Evolutionary conservation across 495 filamentous ascomycete genomes (phyloP).

Genomic region (Hypoxylon perforatum): DNA sequence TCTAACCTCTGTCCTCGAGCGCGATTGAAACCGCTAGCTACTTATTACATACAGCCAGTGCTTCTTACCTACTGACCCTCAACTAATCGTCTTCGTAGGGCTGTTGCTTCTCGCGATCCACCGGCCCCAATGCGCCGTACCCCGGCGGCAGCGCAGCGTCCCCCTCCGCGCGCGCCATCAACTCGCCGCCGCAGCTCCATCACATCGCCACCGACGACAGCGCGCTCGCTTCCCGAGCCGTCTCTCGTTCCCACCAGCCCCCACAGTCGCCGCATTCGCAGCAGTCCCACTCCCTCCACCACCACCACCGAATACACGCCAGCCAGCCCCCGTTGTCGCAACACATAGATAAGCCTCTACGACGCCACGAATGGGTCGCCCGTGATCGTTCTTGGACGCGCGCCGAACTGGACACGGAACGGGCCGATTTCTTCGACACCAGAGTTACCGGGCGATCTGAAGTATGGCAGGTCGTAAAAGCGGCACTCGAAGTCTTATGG

Average conservation of each 20-base stretch:
- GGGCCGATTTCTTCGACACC: constrained; percentile 83
- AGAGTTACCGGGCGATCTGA: constrained; percentile 79
- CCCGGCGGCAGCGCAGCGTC: constrained; percentile 50
- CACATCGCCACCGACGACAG: constrained; percentile 35
- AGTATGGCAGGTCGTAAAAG: constrained; percentile 79
- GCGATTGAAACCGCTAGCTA: no score
- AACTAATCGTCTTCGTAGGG: constrained; percentile 48
- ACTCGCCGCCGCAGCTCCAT: constrained; percentile 42
- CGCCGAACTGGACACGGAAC: constrained; percentile 55
- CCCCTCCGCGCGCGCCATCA: constrained; percentile 58
- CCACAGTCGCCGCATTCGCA: constrained; percentile 31
- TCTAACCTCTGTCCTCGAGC: background rate
- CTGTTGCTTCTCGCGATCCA: constrained; percentile 60
- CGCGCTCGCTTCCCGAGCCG: constrained; percentile 26
- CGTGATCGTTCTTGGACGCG: constrained; percentile 59
- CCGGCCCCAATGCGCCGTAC: constrained; percentile 57
- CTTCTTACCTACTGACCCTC: background rate
- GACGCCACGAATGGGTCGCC: constrained; percentile 61
- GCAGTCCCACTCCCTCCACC: constrained; percentile 15
- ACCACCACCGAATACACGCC: constrained; percentile 31
- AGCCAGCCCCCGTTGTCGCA: constrained; percentile 46
- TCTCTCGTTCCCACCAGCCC: constrained; percentile 37
- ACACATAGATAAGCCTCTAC: constrained; percentile 62
- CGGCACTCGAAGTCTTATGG: constrained; percentile 73
- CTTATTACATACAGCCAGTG: background rate